phyloP scores from a whole-genome alignment of 2,329 filamentous ascomycete genomes.

The Xylariaceae sp. region DNA sequence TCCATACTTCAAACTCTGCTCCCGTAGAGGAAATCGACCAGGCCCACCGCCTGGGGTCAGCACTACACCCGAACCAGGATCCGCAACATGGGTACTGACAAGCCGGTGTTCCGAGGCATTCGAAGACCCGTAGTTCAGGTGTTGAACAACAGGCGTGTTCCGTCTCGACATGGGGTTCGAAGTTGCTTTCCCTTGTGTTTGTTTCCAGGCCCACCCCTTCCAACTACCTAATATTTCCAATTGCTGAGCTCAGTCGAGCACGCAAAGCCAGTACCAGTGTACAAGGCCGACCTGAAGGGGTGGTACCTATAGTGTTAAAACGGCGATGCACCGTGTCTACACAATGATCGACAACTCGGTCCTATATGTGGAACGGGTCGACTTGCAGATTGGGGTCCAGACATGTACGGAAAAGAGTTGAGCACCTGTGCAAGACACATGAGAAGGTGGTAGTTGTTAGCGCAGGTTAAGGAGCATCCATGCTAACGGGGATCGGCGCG shows the following conservation, averaged over 20 bases:
- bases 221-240: not conserved
- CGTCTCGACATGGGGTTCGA: slow-evolving; percentile 8
- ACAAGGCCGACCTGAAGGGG: not conserved
- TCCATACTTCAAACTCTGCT: slow-evolving; percentile 30
- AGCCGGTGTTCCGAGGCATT: slow-evolving; percentile 12
- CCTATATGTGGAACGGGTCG: not conserved
- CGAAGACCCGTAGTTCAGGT: slow-evolving; percentile 8
- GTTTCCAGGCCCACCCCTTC: not conserved
- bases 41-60: slow-evolving; percentile 23
- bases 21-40: slow-evolving; percentile 24
- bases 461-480: slow-evolving; percentile 16
- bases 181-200: not conserved
- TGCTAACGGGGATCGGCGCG: slow-evolving; percentile 6
- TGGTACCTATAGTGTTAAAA: not conserved
- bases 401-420: slow-evolving; percentile 2
- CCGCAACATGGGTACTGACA: slow-evolving; percentile 18
- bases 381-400: not conserved
- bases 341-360: not conserved
- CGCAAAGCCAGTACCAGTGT: not conserved
- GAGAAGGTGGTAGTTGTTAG: slow-evolving; percentile 2
- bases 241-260: not conserved
- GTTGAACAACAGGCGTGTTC: slow-evolving; percentile 15
- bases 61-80: slow-evolving; percentile 21
- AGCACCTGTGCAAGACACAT: not conserved
- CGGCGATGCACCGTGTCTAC: not conserved